Base-by-base conservation (phyloP, 192 early-diverging fungal genomes). In the Coemansia sp. region DNA sequence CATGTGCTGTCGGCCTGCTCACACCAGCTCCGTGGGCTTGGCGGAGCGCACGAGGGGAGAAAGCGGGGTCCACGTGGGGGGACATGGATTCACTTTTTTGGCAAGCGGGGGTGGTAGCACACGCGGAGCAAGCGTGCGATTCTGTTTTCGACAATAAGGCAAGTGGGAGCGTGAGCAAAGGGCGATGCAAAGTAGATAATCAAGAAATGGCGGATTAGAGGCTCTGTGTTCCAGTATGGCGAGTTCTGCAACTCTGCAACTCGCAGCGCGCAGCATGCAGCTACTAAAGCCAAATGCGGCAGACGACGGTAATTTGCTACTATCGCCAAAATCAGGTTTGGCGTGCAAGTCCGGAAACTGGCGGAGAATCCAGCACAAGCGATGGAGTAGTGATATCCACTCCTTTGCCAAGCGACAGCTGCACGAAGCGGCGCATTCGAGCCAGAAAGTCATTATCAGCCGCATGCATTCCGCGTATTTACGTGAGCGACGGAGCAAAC, bases 1-100 rank as follows among this genome's bases (percentile, higher is more conserved):
- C 51, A 54, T 54, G 51, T 17, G 51, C 15, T 17, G 27, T 31
- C 25, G 15, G 12, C 51, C 5, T 25, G 17, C 51, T 54, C 27
- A n/a, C n/a, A 54, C 51, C 51, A 54, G 25, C 27, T 24, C n/a
- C 29, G 27, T 31, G 25, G 51, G 15, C 51, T 54, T 54, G 25
- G 51, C 51, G 51, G 51, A 54, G 29, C 51, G 27, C 51, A 54
- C 51, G 51, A 54, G 29, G 51, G 27, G 51, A 54, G 51, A 17
- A 25, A 17, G 51, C 27, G 15, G 17, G n/a, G 27, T 17, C 51
- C 51, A 54, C 51, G 51, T 54, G 51, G 51, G 27, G n/a, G 51
- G 51, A 47, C 46, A 3, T 17, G 19, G 46, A 24, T 24, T 47
- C 46, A 11, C 46, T 11, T 47, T 47, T 47, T 11, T 17, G 6